Base-by-base conservation (phyloP, 257 asterid genomes). In the Leptodermis oblonga region DNA sequence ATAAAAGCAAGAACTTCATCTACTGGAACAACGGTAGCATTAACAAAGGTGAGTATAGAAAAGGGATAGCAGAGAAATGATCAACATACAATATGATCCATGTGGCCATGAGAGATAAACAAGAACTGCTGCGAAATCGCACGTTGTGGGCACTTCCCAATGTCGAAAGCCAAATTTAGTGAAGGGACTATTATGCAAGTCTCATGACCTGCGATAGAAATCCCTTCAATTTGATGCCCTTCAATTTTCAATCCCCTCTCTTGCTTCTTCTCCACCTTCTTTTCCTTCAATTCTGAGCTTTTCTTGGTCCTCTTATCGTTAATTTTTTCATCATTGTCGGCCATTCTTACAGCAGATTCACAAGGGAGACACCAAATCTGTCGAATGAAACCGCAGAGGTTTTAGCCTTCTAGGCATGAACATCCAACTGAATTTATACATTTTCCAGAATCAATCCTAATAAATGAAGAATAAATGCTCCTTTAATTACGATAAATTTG, bases 81-180 rank as follows among this genome's bases (percentile, higher is more conserved):
- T 4, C 22, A 22, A 54, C 79, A 46, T 83, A 88, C 97, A 53
- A 88, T 90, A 78, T 93, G 97, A 82, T 93, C 97, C 99, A 93
- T 93, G 83, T 90, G 99, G 74, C 96, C 99, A 76, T 90, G 99
- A 60, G 99, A 93, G 81, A 93, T 93, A 87, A 90, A 87, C 87
- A 93, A 85, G 76, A 87, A 93, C 79, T 93, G 86, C 12, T 93
- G 96, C 46, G 97, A 84, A 76, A 93, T 79, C 74, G 96, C 99
- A 53, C 95, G 95, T 79, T 90, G 96, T 60, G 99, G 97, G 74
- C 99, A 93, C 87, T 88, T 93, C 68, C 99, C 97, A 6, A 93
- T 88, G 60, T 93, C 99, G 68, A 93, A 93, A 5, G 97, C 92
- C 61, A 89, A 73, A 72, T 79, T 93, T 78, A 93, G 96, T 20